Evolutionary conservation across 2,329 filamentous ascomycete species (phyloP).

Genomic region (Nemania sp.): DNA sequence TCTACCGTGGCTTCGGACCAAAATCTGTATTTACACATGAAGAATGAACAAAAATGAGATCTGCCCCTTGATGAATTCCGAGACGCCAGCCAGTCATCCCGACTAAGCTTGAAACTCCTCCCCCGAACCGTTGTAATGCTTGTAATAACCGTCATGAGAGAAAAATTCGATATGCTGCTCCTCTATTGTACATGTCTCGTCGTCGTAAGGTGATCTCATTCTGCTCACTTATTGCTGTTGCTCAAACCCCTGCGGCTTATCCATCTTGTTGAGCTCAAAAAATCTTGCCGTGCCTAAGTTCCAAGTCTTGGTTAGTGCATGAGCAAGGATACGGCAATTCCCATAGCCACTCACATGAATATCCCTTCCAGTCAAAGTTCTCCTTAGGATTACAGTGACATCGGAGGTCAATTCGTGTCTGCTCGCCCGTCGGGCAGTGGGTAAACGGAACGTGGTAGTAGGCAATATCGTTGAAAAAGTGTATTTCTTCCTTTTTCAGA

Average conservation of each 20-base stretch:
- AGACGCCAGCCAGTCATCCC: conserved; percentile 33
- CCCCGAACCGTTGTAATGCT: conserved; percentile 24
- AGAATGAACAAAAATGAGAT: conserved; percentile 29
- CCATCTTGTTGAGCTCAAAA: conserved; percentile 79
- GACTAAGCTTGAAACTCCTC: conserved; percentile 22
- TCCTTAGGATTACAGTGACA: conserved; percentile 95
- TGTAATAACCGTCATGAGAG: conserved; percentile 27
- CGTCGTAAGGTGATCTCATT: conserved; percentile 16
- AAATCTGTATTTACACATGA: conserved; percentile 31
- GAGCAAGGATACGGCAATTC: background rate
- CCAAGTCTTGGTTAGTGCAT: conserved; percentile 2
- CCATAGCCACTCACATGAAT: conserved; percentile 74
- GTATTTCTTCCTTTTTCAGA: conserved; percentile 89
- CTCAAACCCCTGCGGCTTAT: conserved; percentile 86
- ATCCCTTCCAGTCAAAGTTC: conserved; percentile 99
- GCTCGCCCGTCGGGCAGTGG: conserved; percentile 91
- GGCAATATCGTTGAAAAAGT: conserved; percentile 99
- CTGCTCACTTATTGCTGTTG: conserved; percentile 47
- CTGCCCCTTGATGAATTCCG: conserved; percentile 31
- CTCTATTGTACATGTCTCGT: conserved; percentile 23
- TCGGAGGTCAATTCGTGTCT: conserved; percentile 79
- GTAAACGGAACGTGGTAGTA: conserved; percentile 99
- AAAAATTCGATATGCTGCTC: conserved; percentile 28
- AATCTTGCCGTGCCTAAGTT: conserved; percentile 76
- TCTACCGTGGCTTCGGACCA: conserved; percentile 12